These are phyloP conservation scores for Leishmania mexicana DNA, from an alignment of 208 protist genomes.

Conservation along the genomic window DNA sequence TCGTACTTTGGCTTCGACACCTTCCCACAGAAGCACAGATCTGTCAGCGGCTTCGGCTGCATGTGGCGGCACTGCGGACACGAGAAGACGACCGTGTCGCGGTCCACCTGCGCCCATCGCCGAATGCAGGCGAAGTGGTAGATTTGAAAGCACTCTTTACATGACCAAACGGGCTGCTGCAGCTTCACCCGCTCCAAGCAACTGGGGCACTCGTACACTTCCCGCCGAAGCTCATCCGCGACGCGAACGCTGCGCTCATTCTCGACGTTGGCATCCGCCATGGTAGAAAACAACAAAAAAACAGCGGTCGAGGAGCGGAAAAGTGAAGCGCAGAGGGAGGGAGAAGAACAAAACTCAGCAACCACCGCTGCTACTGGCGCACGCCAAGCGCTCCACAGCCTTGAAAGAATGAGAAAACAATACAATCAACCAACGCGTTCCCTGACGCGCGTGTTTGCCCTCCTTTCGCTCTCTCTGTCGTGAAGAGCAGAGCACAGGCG, in stretches of 20 bases:
- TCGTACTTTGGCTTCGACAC: constrained; percentile 57
- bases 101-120: constrained; percentile 48
- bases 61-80: constrained; percentile 60
- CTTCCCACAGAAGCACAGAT: constrained; percentile 79
- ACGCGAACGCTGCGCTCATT: constrained; percentile 29
- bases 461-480: not conserved
- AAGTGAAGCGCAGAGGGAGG: not conserved
- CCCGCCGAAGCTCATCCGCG: constrained; percentile 44
- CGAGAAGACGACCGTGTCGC: constrained; percentile 29
- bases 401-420: not conserved
- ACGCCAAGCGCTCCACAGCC: not conserved
- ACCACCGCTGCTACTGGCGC: not conserved
- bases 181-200: constrained; percentile 65
- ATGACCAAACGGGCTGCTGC: constrained; percentile 60
- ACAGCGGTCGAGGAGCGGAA: not conserved
- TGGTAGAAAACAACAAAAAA: not conserved
- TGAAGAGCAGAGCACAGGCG: constrained; percentile 3
- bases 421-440: not conserved
- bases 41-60: constrained; percentile 29
- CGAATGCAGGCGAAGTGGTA: constrained; percentile 79
- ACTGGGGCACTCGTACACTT: constrained; percentile 66
- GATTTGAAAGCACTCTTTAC: constrained; percentile 56
- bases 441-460: not conserved
- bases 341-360: not conserved
- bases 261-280: constrained; percentile 2